Percentiles rank a stretch among this genome's conserved stretches.
Evolutionary conservation across 345 rosid genomes (phyloP).

Genomic region (Hypericum androsaemum): DNA sequence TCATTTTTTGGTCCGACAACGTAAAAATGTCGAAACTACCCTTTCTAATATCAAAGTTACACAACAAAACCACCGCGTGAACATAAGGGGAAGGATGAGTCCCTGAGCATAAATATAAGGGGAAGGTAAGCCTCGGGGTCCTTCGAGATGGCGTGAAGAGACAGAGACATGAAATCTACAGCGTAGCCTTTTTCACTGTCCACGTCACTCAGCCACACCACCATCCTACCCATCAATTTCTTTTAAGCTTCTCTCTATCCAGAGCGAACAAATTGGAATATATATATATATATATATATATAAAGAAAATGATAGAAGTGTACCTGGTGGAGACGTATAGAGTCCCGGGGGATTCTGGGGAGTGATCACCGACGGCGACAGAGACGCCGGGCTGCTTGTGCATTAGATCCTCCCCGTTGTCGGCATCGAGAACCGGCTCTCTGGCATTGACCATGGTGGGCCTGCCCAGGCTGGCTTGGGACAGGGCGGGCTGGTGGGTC

Average conservation of each 20-base stretch:
- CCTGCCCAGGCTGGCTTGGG: too few relatives aligned
- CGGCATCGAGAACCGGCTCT: constrained; percentile 50
- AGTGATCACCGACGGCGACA: constrained; percentile 47
- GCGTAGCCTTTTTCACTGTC: constrained; percentile 68
- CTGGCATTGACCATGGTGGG: constrained; percentile 59
- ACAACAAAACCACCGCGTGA: too few relatives aligned
- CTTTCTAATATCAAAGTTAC: too few relatives aligned
- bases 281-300: too few relatives aligned
- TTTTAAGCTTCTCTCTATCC: too few relatives aligned
- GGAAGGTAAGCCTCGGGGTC: constrained; percentile 76
- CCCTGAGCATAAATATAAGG: constrained; percentile 94
- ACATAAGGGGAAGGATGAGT: neutral
- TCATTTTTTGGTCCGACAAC: too few relatives aligned
- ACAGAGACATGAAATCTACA: constrained; percentile 71
- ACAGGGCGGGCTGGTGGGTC: too few relatives aligned
- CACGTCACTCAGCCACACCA: constrained; percentile 78
- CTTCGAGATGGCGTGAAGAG: constrained; percentile 82
- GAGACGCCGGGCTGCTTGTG: constrained; percentile 65
- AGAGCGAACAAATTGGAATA: too few relatives aligned
- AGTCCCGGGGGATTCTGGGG: constrained; percentile 68
- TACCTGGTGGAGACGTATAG: constrained; percentile 78
- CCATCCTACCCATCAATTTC: constrained; percentile 47
- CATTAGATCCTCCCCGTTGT: too few relatives aligned
- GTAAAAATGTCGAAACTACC: too few relatives aligned
- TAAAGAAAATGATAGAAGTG: neutral